Percentiles rank a stretch among this genome's conserved stretches.
Evolutionary conservation across 345 rosid species (phyloP).

Genomic region (Gossypium herbaceum): DNA sequence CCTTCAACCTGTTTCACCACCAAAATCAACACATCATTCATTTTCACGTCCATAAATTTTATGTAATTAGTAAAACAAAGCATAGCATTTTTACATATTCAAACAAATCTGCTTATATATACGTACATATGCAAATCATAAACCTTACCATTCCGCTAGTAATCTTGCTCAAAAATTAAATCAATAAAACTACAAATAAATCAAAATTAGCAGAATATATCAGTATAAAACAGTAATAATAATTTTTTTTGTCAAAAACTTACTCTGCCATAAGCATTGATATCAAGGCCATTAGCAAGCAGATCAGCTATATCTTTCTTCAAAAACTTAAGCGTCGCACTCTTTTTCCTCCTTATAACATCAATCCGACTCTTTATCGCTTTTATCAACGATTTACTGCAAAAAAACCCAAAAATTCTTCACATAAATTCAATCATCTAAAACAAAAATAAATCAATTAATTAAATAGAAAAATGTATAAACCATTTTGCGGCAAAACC

Average conservation of each 20-base stretch:
- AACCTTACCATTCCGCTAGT: too few relatives aligned
- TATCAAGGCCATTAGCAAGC: slow-evolving; percentile 74
- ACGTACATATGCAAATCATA: too few relatives aligned
- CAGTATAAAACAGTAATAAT: too few relatives aligned
- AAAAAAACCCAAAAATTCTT: not conserved
- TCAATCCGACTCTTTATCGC: slow-evolving; percentile 77
- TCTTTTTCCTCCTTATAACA: slow-evolving; percentile 75
- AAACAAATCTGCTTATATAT: not conserved
- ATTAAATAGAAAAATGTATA: not conserved
- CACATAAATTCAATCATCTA: not conserved
- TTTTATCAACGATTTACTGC: slow-evolving; percentile 82
- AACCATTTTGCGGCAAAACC: slow-evolving; percentile 80
- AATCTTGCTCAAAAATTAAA: too few relatives aligned
- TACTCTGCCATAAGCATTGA: slow-evolving; percentile 80
- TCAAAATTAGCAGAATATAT: not conserved
- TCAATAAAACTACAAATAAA: not conserved
- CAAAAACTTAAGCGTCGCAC: slow-evolving; percentile 75
- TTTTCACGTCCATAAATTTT: too few relatives aligned
- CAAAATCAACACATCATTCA: too few relatives aligned
- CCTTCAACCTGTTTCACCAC: slow-evolving; percentile 62
- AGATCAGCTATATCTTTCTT: slow-evolving; percentile 93
- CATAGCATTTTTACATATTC: not conserved
- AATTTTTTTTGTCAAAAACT: not conserved
- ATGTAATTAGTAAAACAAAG: not conserved
- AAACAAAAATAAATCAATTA: too few relatives aligned